Evolutionary conservation across 257 asterid genomes (phyloP).

Genomic region (Knoxia roxburghii): DNA sequence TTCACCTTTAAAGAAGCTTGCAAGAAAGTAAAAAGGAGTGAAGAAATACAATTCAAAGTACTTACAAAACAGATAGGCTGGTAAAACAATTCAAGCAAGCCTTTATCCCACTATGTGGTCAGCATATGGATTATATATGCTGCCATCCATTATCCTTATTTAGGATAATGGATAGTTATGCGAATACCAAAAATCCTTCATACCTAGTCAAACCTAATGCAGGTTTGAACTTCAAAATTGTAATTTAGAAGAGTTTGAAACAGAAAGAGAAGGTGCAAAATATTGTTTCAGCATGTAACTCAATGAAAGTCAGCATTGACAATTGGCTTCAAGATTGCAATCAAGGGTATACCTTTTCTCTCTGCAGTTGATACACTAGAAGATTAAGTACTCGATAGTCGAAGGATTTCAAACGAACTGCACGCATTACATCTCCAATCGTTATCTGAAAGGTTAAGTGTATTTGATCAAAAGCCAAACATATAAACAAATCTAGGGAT

Average conservation of each 20-base stretch:
- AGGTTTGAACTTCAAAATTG: neutral
- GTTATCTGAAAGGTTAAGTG: constrained; percentile 41
- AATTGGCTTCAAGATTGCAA: neutral
- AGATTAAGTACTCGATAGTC: constrained; percentile 90
- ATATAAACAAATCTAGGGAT: constrained; percentile 8
- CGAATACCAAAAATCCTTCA: neutral
- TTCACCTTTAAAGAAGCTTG: constrained; percentile 70
- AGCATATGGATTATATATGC: too few relatives aligned
- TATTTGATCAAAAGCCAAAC: constrained; percentile 24
- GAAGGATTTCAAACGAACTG: constrained; percentile 81
- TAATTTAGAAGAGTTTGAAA: neutral
- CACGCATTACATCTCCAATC: constrained; percentile 67
- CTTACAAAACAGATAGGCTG: too few relatives aligned
- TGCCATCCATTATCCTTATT: too few relatives aligned
- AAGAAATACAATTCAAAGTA: constrained; percentile 9
- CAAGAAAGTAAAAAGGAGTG: constrained; percentile 24
- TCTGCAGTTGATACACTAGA: constrained; percentile 65
- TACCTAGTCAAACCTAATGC: neutral
- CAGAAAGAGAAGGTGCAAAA: neutral
- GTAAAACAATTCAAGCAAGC: too few relatives aligned
- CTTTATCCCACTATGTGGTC: too few relatives aligned
- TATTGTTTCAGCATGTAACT: neutral
- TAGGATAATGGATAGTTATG: neutral
- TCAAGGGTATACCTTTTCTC: constrained; percentile 50
- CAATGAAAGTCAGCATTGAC: neutral